Evolutionary conservation across 768 basidiomycete species (phyloP), one percentile per base, ranked within the genome.

Genomic region (Holtermannia corniformis): DNA sequence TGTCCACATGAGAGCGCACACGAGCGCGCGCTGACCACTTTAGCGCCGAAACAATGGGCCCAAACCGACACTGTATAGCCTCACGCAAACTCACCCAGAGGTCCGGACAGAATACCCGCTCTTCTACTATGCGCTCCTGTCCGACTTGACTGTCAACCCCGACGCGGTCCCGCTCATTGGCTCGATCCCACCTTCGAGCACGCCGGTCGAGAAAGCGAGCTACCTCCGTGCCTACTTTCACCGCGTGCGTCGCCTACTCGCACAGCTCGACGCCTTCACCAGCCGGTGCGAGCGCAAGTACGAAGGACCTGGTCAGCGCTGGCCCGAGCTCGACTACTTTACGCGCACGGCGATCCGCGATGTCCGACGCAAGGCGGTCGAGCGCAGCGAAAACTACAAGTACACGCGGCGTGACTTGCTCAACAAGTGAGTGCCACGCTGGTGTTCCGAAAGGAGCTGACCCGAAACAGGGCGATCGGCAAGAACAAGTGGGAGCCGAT

Each of bases 361-460:
- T 56, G 64, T 72, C 14, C 28, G 71, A 32, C 52, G 71, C 20
- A 72, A 72, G 52, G 63, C 64, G 12, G 71, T 72, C 4, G 70
- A 72, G 46, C 47, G 70, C 40, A 68, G 66, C 37, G 71, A 72
- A 60, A 72, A 72, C 49, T 72, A 72, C 62, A 72, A 72, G 57
- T 72, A 72, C 51, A 72, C 71, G 45, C 58, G 71, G 21, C 51
- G 71, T 21, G 71, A 72, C 55, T 54, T 72, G 12, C 55, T 72
- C 22, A 69, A 72, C 60, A 70, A 70, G 71, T 72, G 55, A 64
- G 68, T 59, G n/a, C 32, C 16, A 26, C 32, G 42, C 4, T 3
- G 12, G n/a, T 5, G 13, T 26, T 46, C 4, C 46, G 13, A 19
- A 13, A 25, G 19, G 19, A 32, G 32, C 43, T 52, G 44, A 57